phyloP scores from a whole-genome alignment of 208 protist genomes.

The Leishmania guyanensis region DNA sequence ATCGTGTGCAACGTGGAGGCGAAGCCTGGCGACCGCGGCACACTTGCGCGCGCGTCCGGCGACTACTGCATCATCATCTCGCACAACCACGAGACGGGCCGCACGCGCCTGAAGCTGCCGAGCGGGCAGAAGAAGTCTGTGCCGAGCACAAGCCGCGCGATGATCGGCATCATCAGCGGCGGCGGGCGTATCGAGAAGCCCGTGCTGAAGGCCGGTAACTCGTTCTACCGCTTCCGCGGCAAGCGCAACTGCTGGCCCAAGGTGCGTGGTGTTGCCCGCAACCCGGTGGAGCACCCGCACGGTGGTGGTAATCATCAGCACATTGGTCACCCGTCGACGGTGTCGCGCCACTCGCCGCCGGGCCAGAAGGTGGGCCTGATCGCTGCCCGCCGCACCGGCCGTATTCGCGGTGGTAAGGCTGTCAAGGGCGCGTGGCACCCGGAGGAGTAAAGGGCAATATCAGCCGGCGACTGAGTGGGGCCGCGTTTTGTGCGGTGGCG shows the following conservation, averaged over 20 bases:
- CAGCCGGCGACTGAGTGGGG: slow-evolving; percentile 1
- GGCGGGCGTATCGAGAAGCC: slow-evolving; percentile 99
- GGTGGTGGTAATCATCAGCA: slow-evolving; percentile 99
- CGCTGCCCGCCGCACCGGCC: slow-evolving; percentile 92
- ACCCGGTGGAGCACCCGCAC: slow-evolving; percentile 99
- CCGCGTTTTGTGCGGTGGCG: neutral
- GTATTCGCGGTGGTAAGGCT: slow-evolving; percentile 63
- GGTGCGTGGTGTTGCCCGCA: slow-evolving; percentile 99
- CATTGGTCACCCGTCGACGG: slow-evolving; percentile 97
- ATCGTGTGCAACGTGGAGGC: slow-evolving; percentile 99
- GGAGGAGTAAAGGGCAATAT: slow-evolving; percentile 69
- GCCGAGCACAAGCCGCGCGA: slow-evolving; percentile 93
- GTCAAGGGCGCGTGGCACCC: slow-evolving; percentile 90
- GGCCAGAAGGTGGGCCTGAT: slow-evolving; percentile 99
- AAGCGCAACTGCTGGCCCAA: slow-evolving; percentile 99
- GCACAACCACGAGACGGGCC: slow-evolving; percentile 96
- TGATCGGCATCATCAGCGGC: slow-evolving; percentile 98
- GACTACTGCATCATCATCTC: slow-evolving; percentile 97
- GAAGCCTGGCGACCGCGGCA: slow-evolving; percentile 96
- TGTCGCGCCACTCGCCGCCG: slow-evolving; percentile 90
- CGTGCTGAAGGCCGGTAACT: slow-evolving; percentile 98
- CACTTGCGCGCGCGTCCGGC: slow-evolving; percentile 95
- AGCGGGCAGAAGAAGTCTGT: slow-evolving; percentile 99
- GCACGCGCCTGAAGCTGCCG: slow-evolving; percentile 98
- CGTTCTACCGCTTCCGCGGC: slow-evolving; percentile 98